phyloP scores from a whole-genome alignment of 2,329 filamentous ascomycete species.

The Emmonsiellopsis sp. region DNA sequence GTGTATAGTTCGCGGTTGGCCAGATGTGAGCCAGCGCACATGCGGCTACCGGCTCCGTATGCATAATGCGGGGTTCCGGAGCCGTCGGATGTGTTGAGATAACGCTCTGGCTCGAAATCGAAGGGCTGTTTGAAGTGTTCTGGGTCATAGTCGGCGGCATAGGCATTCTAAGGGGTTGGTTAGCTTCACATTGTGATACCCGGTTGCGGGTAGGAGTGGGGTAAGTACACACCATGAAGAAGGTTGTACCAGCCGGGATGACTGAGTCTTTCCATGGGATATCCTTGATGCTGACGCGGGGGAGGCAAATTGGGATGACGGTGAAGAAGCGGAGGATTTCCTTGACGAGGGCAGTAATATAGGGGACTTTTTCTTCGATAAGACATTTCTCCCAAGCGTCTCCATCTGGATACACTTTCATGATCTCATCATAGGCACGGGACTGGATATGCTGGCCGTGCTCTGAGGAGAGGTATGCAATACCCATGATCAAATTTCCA shows the following conservation, averaged over 20 bases:
- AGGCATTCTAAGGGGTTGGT: slow-evolving; percentile 48
- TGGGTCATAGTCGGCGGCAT: slow-evolving; percentile 63
- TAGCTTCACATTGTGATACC: not conserved
- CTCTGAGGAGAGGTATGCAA: slow-evolving; percentile 62
- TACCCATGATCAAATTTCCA: slow-evolving; percentile 68
- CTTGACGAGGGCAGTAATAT: slow-evolving; percentile 68
- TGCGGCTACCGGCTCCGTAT: slow-evolving; percentile 54
- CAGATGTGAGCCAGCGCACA: slow-evolving; percentile 55
- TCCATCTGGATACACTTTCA: slow-evolving; percentile 59
- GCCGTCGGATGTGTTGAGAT: slow-evolving; percentile 45
- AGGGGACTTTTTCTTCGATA: slow-evolving; percentile 64
- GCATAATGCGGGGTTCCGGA: slow-evolving; percentile 52
- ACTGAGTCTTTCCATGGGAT: slow-evolving; percentile 57
- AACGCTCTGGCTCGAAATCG: slow-evolving; percentile 61
- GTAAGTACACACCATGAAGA: slow-evolving; percentile 54
- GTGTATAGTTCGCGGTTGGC: slow-evolving; percentile 56
- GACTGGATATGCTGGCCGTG: slow-evolving; percentile 62
- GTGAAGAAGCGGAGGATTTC: slow-evolving; percentile 71
- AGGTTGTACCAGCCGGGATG: slow-evolving; percentile 67
- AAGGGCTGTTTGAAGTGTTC: slow-evolving; percentile 55
- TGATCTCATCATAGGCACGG: slow-evolving; percentile 60
- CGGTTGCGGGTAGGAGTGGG: not conserved
- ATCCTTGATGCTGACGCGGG: slow-evolving; percentile 61
- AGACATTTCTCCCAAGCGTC: slow-evolving; percentile 70
- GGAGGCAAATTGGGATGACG: slow-evolving; percentile 70